Conservation (phyloP, 768 basidiomycete genomes). For the Terana coerulea region DNA sequence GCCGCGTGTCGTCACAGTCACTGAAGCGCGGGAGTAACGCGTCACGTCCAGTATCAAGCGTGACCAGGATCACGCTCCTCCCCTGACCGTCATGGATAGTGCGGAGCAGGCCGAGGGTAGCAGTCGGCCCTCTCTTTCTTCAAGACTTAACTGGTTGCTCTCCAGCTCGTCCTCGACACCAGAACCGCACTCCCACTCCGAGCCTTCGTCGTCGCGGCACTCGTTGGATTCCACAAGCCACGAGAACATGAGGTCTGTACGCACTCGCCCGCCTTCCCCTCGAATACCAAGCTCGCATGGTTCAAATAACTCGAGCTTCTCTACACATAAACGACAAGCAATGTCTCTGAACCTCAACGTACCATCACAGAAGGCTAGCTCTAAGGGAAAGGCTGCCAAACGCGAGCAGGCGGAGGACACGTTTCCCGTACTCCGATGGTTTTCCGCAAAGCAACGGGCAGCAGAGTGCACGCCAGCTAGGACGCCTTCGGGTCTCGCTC, state of each 20-base stretch:
- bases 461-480: conserved; percentile 1
- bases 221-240: not conserved
- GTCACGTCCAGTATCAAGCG: not conserved
- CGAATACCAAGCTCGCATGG: not conserved
- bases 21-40: not conserved
- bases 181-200: conserved; percentile 4
- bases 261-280: conserved; percentile 16
- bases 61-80: too few relatives aligned
- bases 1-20: conserved; percentile 10
- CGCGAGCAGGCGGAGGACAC: conserved; percentile 9
- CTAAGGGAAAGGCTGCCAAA: not conserved
- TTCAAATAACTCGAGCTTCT: not conserved
- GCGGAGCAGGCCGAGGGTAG: not conserved
- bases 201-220: conserved; percentile 12
- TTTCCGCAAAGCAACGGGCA: conserved; percentile 27
- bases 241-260: conserved; percentile 7
- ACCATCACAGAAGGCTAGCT: not conserved
- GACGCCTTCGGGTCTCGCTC: conserved; percentile 7
- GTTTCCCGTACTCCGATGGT: conserved; percentile 43
- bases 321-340: not conserved
- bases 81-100: conserved; percentile 2
- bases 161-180: not conserved
- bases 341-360: conserved; percentile 9
- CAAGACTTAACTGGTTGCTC: conserved; percentile 6
- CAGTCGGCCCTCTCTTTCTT: conserved; percentile 7